Evolutionary conservation across 2,329 filamentous ascomycete species (phyloP).

Genomic region (Aureobasidium zeae): DNA sequence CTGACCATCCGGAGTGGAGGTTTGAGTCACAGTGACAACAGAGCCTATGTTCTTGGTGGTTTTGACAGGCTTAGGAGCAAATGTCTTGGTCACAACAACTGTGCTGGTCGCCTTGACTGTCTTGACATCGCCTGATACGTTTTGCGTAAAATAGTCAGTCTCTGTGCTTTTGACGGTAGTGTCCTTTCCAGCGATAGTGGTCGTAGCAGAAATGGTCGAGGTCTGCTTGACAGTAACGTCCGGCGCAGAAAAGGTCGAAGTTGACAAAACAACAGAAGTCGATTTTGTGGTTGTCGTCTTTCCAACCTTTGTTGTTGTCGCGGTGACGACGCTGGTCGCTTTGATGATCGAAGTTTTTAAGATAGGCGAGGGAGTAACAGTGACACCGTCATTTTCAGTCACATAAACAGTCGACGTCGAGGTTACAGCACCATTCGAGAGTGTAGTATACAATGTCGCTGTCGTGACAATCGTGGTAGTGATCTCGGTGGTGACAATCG

Average conservation of each 20-base stretch:
- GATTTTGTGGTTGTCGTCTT: constrained; percentile 18
- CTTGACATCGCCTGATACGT: constrained; percentile 18
- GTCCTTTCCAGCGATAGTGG: constrained; percentile 17
- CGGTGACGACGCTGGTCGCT: constrained; percentile 19
- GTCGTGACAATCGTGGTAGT: constrained; percentile 17
- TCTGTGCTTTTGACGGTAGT: constrained; percentile 18
- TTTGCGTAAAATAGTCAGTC: constrained; percentile 18
- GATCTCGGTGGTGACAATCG: constrained; percentile 1
- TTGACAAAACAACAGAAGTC: constrained; percentile 19
- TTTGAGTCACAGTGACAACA: constrained; percentile 22
- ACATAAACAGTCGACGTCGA: constrained; percentile 21
- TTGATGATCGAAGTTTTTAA: constrained; percentile 22
- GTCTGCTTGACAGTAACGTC: constrained; percentile 16
- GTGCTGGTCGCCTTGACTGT: constrained; percentile 20
- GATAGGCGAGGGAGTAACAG: constrained; percentile 26
- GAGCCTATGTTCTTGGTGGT: constrained; percentile 19
- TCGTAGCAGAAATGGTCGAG: constrained; percentile 6
- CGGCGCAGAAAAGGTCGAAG: constrained; percentile 14
- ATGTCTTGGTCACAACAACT: constrained; percentile 19
- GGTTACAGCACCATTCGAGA: constrained; percentile 21
- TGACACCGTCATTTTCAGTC: constrained; percentile 27
- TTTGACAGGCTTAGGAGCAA: constrained; percentile 18
- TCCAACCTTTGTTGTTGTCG: constrained; percentile 16
- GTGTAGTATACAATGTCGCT: constrained; percentile 23
- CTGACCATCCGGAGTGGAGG: constrained; percentile 22